Base-by-base conservation (phyloP, 441 rosid genomes). In the Euphorbia corollata region DNA sequence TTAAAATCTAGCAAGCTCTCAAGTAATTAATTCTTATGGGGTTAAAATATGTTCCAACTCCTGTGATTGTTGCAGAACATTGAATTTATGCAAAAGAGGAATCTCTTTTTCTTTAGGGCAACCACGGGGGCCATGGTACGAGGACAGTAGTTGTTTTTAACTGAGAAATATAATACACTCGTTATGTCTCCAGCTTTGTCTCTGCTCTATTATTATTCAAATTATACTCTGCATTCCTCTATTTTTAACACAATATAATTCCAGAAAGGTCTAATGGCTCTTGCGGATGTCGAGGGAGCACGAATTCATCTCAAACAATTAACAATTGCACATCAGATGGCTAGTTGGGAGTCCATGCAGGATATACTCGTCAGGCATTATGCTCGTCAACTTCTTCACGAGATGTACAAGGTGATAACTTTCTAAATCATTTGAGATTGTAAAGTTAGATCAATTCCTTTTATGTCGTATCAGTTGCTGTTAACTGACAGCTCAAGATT, bases 271-370 rank as follows among this genome's bases (percentile, higher is more conserved):
- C 86, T 94, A 66, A 86, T 94, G 92, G 99, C 97, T 79, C 86
- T 94, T 71, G 97, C 97, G 59, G 96, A 94, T 82, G 91, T 94
- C 23, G 97, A 94, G 84, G 97, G 97, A 56, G 99, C 97, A 74
- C 85, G 80, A 68, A 94, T 94, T 74, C 82, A 85, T 84, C 94
- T 94, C 80, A 91, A 84, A 78, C 83, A 84, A 68, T 79, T 94
- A 78, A 82, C 87, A 71, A 84, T 91, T 74, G 75, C 87, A 71
- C 91, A 94, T 85, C 97, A 87, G 68, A 84, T 94, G 87, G 89
- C 96, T 71, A 88, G 99, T 74, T 86, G 91, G 96, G 92, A 87
- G 72, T 94, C 99, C 59, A 82, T 94, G 82, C 89, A 86, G 84
- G 97, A 89, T 79, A 88, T 91, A 72, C 88, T 91, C 74, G 73